Evolutionary conservation across 139 green algal species (phyloP).

Genomic region (Picochlorum sp.): DNA sequence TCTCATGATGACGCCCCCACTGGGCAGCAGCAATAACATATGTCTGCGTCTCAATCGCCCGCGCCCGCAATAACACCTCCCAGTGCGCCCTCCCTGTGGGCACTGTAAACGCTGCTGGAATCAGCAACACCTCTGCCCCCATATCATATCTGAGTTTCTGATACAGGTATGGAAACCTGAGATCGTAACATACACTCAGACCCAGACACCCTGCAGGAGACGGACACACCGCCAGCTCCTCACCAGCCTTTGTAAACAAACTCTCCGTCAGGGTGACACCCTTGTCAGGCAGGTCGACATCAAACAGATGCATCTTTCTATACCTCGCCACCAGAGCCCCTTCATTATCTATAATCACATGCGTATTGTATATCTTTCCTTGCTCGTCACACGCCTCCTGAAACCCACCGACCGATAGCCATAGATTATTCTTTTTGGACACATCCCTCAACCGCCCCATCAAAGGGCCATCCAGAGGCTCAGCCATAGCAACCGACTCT

Average conservation of each 20-base stretch:
- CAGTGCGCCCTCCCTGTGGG: conserved; percentile 78
- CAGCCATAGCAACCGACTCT: conserved; percentile 54
- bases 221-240: conserved; percentile 51
- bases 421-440: conserved; percentile 59
- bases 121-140: conserved; percentile 61
- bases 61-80: conserved; percentile 86
- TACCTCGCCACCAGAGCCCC: conserved; percentile 52
- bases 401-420: conserved; percentile 91
- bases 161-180: conserved; percentile 92
- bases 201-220: conserved; percentile 69
- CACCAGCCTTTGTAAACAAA: conserved; percentile 51
- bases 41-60: conserved; percentile 88
- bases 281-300: conserved; percentile 79
- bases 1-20: conserved; percentile 79
- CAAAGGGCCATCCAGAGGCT: conserved; percentile 50
- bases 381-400: conserved; percentile 38
- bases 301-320: conserved; percentile 86
- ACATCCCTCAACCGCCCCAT: conserved; percentile 61
- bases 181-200: conserved; percentile 90
- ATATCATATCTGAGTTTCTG: conserved; percentile 61
- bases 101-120: conserved; percentile 66
- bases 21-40: conserved; percentile 92
- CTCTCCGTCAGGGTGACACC: conserved; percentile 76
- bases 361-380: conserved; percentile 69
- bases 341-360: conserved; percentile 67